Conservation (phyloP, 768 basidiomycete species). For the Cystofilobasidium bisporidii region DNA sequence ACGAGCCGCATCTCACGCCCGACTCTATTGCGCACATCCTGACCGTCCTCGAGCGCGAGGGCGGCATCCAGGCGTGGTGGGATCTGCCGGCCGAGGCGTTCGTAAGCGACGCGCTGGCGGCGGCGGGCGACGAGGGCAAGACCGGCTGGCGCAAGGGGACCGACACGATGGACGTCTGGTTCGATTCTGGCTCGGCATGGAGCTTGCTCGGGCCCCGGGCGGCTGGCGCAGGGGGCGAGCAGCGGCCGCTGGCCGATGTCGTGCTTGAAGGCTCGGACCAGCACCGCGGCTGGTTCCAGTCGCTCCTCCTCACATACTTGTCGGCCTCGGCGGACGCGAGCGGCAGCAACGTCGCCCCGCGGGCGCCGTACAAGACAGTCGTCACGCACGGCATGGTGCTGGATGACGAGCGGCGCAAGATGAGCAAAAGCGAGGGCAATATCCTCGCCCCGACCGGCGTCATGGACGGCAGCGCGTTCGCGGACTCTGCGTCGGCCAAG, state of each 20-base stretch:
- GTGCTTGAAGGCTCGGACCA: conserved; percentile 95
- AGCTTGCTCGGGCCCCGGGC: conserved; percentile 50
- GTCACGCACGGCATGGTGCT: conserved; percentile 97
- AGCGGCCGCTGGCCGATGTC: conserved; percentile 55
- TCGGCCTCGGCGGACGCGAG: conserved; percentile 43
- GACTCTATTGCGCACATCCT: conserved; percentile 67
- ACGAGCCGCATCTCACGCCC: conserved; percentile 55
- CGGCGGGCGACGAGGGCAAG: conserved; percentile 37
- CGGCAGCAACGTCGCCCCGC: conserved; percentile 28
- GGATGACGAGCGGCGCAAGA: conserved; percentile 77
- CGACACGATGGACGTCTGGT: conserved; percentile 99
- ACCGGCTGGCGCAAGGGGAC: conserved; percentile 62
- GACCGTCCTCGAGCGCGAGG: conserved; percentile 57
- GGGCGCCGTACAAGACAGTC: conserved; percentile 63
- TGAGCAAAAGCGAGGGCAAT: conserved; percentile 97
- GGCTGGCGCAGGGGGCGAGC: conserved; percentile 16
- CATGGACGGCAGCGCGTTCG: conserved; percentile 50
- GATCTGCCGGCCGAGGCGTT: conserved; percentile 60
- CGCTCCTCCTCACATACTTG: conserved; percentile 68
- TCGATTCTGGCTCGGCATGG: conserved; percentile 95
- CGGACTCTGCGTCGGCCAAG: too few relatives aligned
- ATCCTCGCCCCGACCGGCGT: conserved; percentile 74
- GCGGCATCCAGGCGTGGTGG: conserved; percentile 35
- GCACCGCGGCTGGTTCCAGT: conserved; percentile 99
- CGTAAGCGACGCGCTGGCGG: conserved; percentile 52